phyloP scores from a whole-genome alignment of 768 basidiomycete species.

The Ramaria rubella region DNA sequence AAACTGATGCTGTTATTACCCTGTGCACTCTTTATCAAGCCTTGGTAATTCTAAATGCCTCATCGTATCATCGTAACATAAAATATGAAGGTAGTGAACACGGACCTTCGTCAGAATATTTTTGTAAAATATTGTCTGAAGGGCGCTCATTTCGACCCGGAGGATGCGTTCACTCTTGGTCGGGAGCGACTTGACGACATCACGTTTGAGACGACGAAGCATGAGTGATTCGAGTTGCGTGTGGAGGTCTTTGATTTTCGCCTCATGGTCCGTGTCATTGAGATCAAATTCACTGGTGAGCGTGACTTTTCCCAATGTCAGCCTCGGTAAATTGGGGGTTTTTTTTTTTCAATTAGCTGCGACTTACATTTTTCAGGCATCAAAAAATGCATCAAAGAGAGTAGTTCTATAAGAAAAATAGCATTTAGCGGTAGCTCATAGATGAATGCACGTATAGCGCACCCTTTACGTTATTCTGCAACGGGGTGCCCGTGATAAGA shows the following conservation, averaged over 20 bases:
- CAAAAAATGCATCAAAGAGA: slow-evolving; percentile 98
- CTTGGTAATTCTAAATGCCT: slow-evolving; percentile 89
- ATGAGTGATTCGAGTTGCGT: slow-evolving; percentile 88
- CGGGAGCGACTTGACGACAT: slow-evolving; percentile 92
- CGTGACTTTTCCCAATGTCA: slow-evolving; percentile 50
- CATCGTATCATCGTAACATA: too few species aligned
- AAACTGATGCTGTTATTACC: slow-evolving; percentile 89
- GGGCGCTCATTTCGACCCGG: slow-evolving; percentile 92
- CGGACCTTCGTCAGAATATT: slow-evolving; percentile 89
- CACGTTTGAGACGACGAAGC: slow-evolving; percentile 90
- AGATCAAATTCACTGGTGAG: slow-evolving; percentile 95
- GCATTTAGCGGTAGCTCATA: slow-evolving; percentile 12
- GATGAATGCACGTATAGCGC: slow-evolving; percentile 16
- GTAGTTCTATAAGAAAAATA: slow-evolving; percentile 53
- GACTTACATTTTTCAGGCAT: slow-evolving; percentile 94
- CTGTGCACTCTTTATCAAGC: slow-evolving; percentile 82
- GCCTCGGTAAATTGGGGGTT: slow-evolving; percentile 8
- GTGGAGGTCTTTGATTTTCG: slow-evolving; percentile 94
- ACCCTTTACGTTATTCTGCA: slow-evolving; percentile 99
- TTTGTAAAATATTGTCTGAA: slow-evolving; percentile 98
- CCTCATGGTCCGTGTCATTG: slow-evolving; percentile 86
- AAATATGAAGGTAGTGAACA: neutral
- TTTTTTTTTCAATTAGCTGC: too few species aligned
- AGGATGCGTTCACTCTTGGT: slow-evolving; percentile 98
- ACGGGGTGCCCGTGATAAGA: slow-evolving; percentile 94